Evolutionary conservation across 2,329 filamentous ascomycete species (phyloP).

Genomic region (Cladosporium sp.): DNA sequence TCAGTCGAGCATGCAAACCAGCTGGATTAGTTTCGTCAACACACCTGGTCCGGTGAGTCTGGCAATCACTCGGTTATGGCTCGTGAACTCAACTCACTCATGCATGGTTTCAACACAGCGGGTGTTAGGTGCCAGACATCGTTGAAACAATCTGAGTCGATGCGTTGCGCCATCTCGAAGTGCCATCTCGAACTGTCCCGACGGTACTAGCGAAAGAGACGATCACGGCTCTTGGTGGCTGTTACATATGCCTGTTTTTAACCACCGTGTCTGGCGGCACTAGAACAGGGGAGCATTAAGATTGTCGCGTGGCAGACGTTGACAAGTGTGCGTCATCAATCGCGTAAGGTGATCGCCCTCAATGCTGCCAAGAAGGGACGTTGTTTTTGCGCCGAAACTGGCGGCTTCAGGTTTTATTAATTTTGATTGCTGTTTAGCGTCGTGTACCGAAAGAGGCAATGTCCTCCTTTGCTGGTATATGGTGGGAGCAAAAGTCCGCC

Average conservation of each 20-base stretch:
- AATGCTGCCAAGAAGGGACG: not conserved
- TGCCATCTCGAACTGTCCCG: not conserved
- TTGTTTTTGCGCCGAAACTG: not conserved
- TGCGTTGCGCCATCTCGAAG: not conserved
- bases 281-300: not conserved
- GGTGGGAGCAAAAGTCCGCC: not conserved
- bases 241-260: not conserved
- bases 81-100: not conserved
- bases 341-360: not conserved
- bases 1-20: not conserved
- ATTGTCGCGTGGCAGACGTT: not conserved
- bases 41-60: not conserved
- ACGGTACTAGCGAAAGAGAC: too few relatives aligned
- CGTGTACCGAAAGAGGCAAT: not conserved
- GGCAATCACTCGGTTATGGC: not conserved
- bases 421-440: not conserved
- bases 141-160: not conserved
- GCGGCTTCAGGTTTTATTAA: constrained; percentile 5
- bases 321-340: not conserved
- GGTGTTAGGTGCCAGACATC: not conserved
- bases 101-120: not conserved
- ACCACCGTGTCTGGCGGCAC: not conserved
- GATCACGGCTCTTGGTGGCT: not conserved
- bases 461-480: not conserved
- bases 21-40: not conserved